phyloP scores from a whole-genome alignment of 305 asterid genomes.

The Monarda citriodora region DNA sequence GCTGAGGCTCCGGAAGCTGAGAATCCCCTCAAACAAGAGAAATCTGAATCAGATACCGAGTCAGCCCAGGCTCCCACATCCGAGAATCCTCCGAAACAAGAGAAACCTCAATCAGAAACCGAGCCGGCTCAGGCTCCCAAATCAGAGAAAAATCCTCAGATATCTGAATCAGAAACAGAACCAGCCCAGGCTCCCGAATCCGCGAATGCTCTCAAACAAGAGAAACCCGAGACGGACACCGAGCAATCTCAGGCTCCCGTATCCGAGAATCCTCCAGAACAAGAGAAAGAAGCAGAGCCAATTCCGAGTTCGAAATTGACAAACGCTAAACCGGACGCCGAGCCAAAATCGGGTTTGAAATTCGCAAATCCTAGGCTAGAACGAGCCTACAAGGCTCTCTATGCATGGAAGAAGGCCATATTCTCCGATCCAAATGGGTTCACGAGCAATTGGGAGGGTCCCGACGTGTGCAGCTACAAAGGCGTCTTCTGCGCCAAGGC shows the following conservation, averaged over 20 bases:
- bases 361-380: conserved; percentile 47
- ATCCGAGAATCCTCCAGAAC: no score
- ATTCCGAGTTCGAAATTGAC: no score
- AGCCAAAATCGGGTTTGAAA: neutral
- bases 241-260: neutral
- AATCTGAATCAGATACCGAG: no score
- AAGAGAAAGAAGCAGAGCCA: neutral
- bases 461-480: conserved; percentile 60
- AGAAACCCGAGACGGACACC: neutral
- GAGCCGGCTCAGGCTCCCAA: neutral
- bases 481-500: conserved; percentile 68
- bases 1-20: neutral
- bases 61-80: no score
- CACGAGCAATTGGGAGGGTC: conserved; percentile 68
- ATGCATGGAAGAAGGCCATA: conserved; percentile 50
- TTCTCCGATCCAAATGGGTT: conserved; percentile 61
- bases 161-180: neutral
- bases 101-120: neutral
- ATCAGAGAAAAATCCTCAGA: neutral
- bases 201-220: no score
- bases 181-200: neutral
- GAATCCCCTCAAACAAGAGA: neutral
- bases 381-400: conserved; percentile 54
- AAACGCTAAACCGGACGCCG: neutral
- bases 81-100: neutral